Evolutionary conservation across 1,284 basidiomycete genomes (phyloP).

Genomic region (Peniophora sp.): DNA sequence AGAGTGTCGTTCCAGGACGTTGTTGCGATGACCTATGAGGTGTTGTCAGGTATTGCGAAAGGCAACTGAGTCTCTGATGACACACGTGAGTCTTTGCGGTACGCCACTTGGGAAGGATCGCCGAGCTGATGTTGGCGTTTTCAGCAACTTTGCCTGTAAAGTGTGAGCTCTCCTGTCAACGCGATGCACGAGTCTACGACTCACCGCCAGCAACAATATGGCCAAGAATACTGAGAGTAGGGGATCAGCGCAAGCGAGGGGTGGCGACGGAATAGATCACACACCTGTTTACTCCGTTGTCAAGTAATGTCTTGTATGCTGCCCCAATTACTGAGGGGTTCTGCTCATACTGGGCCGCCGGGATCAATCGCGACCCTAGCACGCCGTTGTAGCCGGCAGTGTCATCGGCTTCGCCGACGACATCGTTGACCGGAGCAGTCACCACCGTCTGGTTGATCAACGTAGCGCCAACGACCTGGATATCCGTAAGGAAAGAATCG

Average conservation of each 20-base stretch:
- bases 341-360: conserved; percentile 10
- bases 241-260: not conserved
- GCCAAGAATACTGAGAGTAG: conserved; percentile 2
- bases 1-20: not conserved
- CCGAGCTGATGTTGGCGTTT: conserved; percentile 20
- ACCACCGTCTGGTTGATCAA: conserved; percentile 3
- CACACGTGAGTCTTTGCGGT: conserved; percentile 24
- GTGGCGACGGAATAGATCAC: not conserved
- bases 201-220: conserved; percentile 11
- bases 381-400: conserved; percentile 8
- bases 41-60: not conserved
- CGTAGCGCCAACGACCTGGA: conserved; percentile 8
- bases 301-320: conserved; percentile 6
- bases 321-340: conserved; percentile 9
- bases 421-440: too few species aligned
- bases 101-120: conserved; percentile 24
- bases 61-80: not conserved
- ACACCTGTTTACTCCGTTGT: conserved; percentile 1
- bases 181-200: not conserved
- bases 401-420: conserved; percentile 12
- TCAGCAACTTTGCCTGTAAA: conserved; percentile 21
- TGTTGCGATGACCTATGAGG: not conserved
- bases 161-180: not conserved
- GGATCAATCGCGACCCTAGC: conserved; percentile 17
- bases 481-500: conserved; percentile 18